Evolutionary conservation across 2,329 filamentous ascomycete genomes (phyloP).

Genomic region (Ceratocystis alfenasii): DNA sequence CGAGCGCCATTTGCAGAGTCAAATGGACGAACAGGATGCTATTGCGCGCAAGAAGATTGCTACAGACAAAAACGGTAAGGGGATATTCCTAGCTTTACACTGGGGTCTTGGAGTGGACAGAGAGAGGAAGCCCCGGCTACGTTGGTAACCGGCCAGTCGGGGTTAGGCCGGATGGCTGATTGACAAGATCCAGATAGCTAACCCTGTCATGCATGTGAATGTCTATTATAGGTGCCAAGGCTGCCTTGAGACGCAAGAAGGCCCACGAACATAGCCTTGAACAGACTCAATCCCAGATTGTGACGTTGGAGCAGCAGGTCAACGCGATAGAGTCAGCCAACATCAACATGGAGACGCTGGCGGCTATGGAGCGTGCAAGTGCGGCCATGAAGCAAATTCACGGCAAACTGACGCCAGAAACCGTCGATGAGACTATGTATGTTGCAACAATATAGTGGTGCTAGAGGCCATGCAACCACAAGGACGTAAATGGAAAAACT

Average conservation of each 20-base stretch:
- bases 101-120: too few relatives aligned
- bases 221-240: constrained; percentile 62
- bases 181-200: background rate
- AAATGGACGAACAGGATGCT: constrained; percentile 85
- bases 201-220: background rate
- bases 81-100: background rate
- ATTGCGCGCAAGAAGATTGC: constrained; percentile 80
- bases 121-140: background rate
- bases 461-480: background rate
- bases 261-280: constrained; percentile 81
- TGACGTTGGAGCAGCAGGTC: constrained; percentile 87
- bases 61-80: constrained; percentile 80
- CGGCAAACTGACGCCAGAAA: constrained; percentile 77
- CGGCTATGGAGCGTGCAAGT: constrained; percentile 84
- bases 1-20: constrained; percentile 77
- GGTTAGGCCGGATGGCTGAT: background rate
- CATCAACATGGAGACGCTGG: constrained; percentile 93
- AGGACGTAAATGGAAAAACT: background rate
- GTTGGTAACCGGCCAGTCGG: background rate
- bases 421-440: constrained; percentile 91
- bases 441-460: constrained; percentile 30
- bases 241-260: constrained; percentile 88
- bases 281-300: constrained; percentile 80
- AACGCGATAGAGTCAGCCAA: constrained; percentile 96
- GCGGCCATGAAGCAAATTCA: constrained; percentile 90